Conservation (phyloP, 2,329 filamentous ascomycete species). For the Talaromyces pinophilus region DNA sequence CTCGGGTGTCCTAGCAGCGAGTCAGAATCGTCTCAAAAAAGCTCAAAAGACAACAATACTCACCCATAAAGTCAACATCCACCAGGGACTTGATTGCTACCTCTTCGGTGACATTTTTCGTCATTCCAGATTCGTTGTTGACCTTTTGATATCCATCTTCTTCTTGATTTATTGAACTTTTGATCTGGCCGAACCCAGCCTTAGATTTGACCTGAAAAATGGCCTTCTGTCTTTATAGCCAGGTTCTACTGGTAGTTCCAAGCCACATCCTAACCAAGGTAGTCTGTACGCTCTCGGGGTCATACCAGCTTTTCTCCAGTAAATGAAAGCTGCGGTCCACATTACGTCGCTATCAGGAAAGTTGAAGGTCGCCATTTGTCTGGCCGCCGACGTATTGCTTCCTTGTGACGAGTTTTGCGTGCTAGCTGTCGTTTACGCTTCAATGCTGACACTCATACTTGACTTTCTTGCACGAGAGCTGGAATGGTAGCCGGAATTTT, state of each 20-base stretch:
- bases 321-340: background rate
- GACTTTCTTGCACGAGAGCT: constrained; percentile 34
- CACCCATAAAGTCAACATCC: constrained; percentile 80
- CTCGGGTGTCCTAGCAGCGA: constrained; percentile 66
- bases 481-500: constrained; percentile 48
- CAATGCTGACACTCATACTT: constrained; percentile 28
- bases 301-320: too few relatives aligned
- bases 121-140: constrained; percentile 55
- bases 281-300: too few relatives aligned
- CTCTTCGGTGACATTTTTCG: constrained; percentile 72
- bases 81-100: constrained; percentile 77
- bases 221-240: too few relatives aligned
- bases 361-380: background rate
- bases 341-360: background rate
- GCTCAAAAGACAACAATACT: constrained; percentile 22
- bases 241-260: too few relatives aligned
- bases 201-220: too few relatives aligned
- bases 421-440: constrained; percentile 29
- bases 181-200: too few relatives aligned
- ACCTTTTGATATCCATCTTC: background rate
- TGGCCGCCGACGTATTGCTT: constrained; percentile 6
- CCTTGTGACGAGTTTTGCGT: constrained; percentile 29
- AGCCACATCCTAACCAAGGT: too few relatives aligned
- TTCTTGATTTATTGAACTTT: background rate
- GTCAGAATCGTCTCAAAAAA: background rate